These are phyloP conservation scores for Rhodotorula toruloides DNA, from an alignment of 768 basidiomycete species.

Conservation along the genomic window DNA sequence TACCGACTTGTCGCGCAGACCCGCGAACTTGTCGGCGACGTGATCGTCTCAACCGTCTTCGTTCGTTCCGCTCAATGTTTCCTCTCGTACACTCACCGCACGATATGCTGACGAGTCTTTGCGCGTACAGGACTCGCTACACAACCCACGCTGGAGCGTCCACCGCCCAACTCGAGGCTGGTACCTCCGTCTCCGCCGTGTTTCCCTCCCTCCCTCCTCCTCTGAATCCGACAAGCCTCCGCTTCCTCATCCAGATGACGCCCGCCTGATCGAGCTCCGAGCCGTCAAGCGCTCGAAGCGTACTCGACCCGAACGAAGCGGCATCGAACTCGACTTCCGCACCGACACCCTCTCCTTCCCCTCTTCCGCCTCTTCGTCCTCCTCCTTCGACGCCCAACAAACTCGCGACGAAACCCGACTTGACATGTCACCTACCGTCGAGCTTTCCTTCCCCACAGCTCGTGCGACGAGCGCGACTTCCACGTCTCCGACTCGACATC, in stretches of 20 bases:
- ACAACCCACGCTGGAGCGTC: conserved; percentile 8
- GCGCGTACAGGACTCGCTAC: conserved; percentile 16
- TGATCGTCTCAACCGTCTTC: conserved; percentile 24
- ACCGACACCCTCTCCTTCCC: background rate
- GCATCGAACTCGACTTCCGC: background rate
- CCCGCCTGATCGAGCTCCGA: background rate
- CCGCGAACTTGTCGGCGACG: conserved; percentile 14
- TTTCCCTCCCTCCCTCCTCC: too few species aligned
- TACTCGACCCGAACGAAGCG: too few species aligned
- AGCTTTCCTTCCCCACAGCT: background rate
- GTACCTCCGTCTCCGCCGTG: conserved; percentile 21
- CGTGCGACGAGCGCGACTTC: background rate
- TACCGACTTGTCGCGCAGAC: conserved; percentile 4
- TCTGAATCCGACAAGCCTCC: too few species aligned
- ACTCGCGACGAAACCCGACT: background rate
- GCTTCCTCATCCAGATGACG: too few species aligned
- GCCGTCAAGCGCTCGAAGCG: background rate
- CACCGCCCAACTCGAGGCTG: conserved; percentile 5
- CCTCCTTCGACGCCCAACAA: background rate
- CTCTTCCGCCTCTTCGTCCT: background rate
- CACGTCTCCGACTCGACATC: background rate
- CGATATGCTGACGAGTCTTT: background rate
- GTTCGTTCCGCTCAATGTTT: background rate
- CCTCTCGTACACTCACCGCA: too few species aligned
- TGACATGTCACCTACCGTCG: background rate